Evolutionary conservation across 495 filamentous ascomycete species (phyloP), one percentile per base, ranked within the genome.

Genomic region (Aspergillus nanangensis): DNA sequence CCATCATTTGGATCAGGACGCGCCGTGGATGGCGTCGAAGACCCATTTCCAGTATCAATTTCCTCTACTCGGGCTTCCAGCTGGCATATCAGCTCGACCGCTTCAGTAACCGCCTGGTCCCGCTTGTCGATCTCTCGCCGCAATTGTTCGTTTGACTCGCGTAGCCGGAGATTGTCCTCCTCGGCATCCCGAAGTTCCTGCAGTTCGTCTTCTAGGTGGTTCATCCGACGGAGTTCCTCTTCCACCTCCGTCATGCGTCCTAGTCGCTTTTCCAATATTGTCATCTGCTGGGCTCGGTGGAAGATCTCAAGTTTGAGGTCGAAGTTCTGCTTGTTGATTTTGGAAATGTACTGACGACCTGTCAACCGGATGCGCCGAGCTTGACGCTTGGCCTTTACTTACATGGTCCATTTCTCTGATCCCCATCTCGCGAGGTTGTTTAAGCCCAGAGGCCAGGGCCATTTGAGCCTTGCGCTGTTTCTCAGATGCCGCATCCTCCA

Each of bases 271-370:
- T 90, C 84, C 43, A 90, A 41, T n/a, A 71, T 67, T 13, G 74
- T 65, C 50, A 88, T 73, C 24, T 88, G 80, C 38, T 84, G 72
- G 9, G 71, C 61, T 14, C 84, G 76, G 51, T 95, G 86, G 54
- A 79, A 87, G 1, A 95, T 72, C 49, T 92, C 87, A 38, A 95
- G 71, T 62, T 95, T 95, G 45, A 96, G 71, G 57, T 91, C 87
- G 57, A 95, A 96, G 54, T 95, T 93, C 57, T 92, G 79, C 56
- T 94, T 94, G 57, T 84, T 83, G 36, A 95, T 67, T 38, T 79
- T 87, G 2, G 75, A 80, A 38, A 78, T 65, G 47, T 75, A 70
- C 67, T 76, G 48, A 17, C 10, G 47, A 3, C 8, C 9, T 20
- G n/a, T 55, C 10, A 47, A 38, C 41, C 53, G 45, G 10, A 33